Base-by-base conservation (phyloP, 306 rosid species). In the Trichosanthes cucumerina region DNA sequence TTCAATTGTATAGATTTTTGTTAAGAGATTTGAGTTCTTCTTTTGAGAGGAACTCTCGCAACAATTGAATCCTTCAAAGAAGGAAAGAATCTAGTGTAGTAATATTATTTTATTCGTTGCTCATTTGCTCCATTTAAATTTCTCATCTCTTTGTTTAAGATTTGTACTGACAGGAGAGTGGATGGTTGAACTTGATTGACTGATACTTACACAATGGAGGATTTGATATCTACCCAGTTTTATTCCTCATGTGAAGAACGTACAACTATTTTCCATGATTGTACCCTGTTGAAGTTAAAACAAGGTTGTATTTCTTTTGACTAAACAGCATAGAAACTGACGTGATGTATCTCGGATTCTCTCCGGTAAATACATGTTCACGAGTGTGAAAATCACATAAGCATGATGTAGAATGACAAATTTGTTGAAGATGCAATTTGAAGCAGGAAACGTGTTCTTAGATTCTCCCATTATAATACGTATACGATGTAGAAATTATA, bases 1-100 rank as follows among this genome's bases (percentile, higher is more conserved):
- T 74, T 41, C 76, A 82, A 47, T 66, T 82, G 90, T 84, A 85
- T 78, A 82, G 87, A 47, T 64, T 77, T 62, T 81, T 75, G 80
- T 76, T 65, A 69, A 83, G 72, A 70, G 57, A 73, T 43, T 54
- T 84, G 73, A 84, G 62, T 33, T 75, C 64, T 44, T 44, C 43
- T 26, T 50, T 12, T 18, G 36, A 2, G 66, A 34, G 79, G 49
- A 36, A 76, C 34, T 9, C 60, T n/a, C 1, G 53, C 65, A 54
- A n/a, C 21, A 76, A 56, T 7, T 56, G 66, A 76, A 34, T 54
- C 66, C 79, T 76, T 76, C 79, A 39, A 76, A 76, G 79, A 76
- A 76, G 79, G 66, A 53, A 76, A 75, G 57, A 72, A 72, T 47
- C 24, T 24, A 47, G 57, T 46, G 36, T 72, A 72, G 59, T 31